phyloP scores from a whole-genome alignment of 495 filamentous ascomycete species.

The Penicillium psychrofluorescens region DNA sequence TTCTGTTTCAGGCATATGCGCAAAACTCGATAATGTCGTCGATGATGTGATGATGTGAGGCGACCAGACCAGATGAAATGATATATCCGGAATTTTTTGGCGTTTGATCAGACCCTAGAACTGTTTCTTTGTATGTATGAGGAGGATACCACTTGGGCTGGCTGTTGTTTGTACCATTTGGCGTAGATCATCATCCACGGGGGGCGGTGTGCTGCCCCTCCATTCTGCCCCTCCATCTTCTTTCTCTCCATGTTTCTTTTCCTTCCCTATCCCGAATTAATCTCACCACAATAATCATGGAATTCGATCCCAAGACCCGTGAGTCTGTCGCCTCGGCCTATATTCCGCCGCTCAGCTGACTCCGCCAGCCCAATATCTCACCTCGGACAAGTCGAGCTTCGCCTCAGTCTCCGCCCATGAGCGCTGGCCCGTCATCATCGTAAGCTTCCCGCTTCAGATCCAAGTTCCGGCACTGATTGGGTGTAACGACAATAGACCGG shows the following conservation, averaged over 20 bases:
- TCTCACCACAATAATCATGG: constrained; percentile 34
- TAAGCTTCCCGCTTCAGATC: constrained; percentile 28
- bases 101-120: not conserved
- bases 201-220: not conserved
- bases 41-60: constrained; percentile 51
- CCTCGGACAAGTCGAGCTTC: constrained; percentile 78
- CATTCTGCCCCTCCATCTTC: not conserved
- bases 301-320: constrained; percentile 58
- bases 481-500: constrained; percentile 57
- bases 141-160: too few relatives aligned
- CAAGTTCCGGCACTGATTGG: constrained; percentile 4
- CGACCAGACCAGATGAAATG: constrained; percentile 8
- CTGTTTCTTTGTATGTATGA: too few relatives aligned
- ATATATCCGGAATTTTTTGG: constrained; percentile 11
- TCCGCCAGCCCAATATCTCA: constrained; percentile 64
- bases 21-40: constrained; percentile 67
- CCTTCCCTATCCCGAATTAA: not conserved
- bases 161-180: too few relatives aligned
- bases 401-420: constrained; percentile 74
- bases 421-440: constrained; percentile 90
- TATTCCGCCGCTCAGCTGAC: constrained; percentile 8
- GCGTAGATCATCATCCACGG: too few relatives aligned
- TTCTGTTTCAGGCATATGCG: constrained; percentile 58
- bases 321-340: constrained; percentile 11
- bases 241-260: not conserved